Base-by-base conservation (phyloP, 192 early-diverging fungal genomes). In the Linderina pennispora region DNA sequence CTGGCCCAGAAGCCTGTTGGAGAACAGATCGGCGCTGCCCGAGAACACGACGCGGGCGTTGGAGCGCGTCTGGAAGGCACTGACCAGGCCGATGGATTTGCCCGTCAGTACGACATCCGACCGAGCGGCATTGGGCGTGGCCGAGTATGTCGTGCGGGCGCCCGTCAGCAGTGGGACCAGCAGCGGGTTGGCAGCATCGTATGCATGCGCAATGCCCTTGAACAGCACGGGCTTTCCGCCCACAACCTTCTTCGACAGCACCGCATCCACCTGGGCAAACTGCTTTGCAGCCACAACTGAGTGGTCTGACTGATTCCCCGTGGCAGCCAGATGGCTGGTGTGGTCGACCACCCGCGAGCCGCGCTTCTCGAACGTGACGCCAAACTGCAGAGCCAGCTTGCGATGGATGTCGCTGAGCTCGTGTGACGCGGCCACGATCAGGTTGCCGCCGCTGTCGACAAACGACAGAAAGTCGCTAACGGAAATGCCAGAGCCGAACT, bases 381-480 rank as follows among this genome's bases (percentile, higher is more conserved):
- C 88, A 54, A 97, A 90, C 56, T 97, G 94, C 51, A 78, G 74
- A n/a, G 82, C 84, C 31, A 99, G 75, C 48, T 90, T 89, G 10
- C 91, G 81, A 4, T 89, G 45, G 6, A 77, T 62, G 24, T 87
- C 86, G 4, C 79, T 76, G 15, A 86, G 46, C 34, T 83, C 75
- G 23, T 77, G 56, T 7, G 81, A 78, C 1, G 77, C 83, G 3
- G 83, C 87, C 10, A 93, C 40, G 4, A 99, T 31, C 23, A 97
- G 59, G 60, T 97, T 99, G 16, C 94, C 97, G 24, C 93, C 94
- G 19, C 81, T 75, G 39, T 93, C 83, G 32, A 97, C 78, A 61
- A 92, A 99, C 37, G 89, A 77, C 28, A 92, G 65, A 14, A 99
- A 65, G 26, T 78, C 53, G 14, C 58, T 73, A 9, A 82, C 66